These are phyloP conservation scores for Colletotrichum tropicale DNA, from an alignment of 2,329 filamentous ascomycete species.

Conservation along the genomic window DNA sequence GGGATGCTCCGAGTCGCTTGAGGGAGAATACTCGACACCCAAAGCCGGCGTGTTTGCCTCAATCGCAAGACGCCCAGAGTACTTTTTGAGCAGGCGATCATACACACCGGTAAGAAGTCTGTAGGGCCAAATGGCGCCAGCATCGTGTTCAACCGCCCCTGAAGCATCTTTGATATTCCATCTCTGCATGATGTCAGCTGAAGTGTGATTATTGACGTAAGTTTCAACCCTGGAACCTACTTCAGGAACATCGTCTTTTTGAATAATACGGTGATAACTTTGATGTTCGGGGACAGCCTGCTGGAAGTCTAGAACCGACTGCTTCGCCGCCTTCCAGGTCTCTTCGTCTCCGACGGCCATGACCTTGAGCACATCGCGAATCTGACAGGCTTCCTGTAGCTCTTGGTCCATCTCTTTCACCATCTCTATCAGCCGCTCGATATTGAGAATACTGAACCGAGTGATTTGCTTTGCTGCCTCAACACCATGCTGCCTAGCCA, in stretches of 20 bases:
- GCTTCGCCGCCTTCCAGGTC: constrained; percentile 18
- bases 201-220: background rate
- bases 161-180: constrained; percentile 25
- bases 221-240: background rate
- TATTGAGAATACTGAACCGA: constrained; percentile 9
- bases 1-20: constrained; percentile 12
- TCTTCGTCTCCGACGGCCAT: constrained; percentile 23
- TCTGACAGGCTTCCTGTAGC: background rate
- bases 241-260: constrained; percentile 22
- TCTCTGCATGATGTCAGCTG: background rate
- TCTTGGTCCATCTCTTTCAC: constrained; percentile 7
- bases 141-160: constrained; percentile 18
- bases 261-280: constrained; percentile 21
- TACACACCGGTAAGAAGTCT: constrained; percentile 39
- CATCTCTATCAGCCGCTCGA: background rate
- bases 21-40: background rate
- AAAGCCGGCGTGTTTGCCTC: constrained; percentile 33
- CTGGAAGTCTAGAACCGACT: constrained; percentile 23
- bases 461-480: constrained; percentile 14
- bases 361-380: constrained; percentile 23
- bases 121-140: constrained; percentile 45
- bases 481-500: constrained; percentile 1
- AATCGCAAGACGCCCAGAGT: constrained; percentile 29
- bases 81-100: constrained; percentile 29
- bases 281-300: constrained; percentile 18